phyloP scores from a whole-genome alignment of 306 rosid species.

The Senna siamea region DNA sequence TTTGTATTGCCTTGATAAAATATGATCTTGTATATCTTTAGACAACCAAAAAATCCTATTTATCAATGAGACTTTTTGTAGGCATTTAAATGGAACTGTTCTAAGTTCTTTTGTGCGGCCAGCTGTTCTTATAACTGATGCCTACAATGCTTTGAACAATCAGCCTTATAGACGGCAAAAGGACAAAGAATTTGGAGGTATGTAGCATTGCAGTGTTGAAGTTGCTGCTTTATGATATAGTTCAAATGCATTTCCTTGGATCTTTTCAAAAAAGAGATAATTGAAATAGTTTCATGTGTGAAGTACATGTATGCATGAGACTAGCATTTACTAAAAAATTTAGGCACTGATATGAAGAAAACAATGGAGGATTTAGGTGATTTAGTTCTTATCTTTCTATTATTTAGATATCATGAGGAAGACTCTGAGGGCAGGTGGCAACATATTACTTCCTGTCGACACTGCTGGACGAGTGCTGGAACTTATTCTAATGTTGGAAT shows the following conservation, averaged over 20 bases:
- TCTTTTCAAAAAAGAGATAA: background rate
- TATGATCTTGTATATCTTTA: conserved; percentile 22
- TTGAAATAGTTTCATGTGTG: background rate
- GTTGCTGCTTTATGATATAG: background rate
- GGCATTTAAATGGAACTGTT: conserved; percentile 96
- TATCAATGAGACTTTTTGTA: conserved; percentile 53
- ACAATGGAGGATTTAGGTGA: conserved; percentile 12
- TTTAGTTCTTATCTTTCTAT: conserved; percentile 37
- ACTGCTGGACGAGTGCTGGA: conserved; percentile 91
- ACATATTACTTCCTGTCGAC: conserved; percentile 87
- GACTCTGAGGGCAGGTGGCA: conserved; percentile 87
- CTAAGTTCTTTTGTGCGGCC: conserved; percentile 87
- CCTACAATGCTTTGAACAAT: conserved; percentile 95
- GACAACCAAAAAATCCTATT: conserved; percentile 36
- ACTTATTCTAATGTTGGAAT: conserved; percentile 82
- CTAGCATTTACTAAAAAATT: conserved; percentile 21
- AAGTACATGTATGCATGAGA: background rate
- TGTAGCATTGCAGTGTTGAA: conserved; percentile 33
- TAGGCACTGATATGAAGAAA: conserved; percentile 28
- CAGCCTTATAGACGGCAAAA: conserved; percentile 93
- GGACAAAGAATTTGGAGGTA: conserved; percentile 97
- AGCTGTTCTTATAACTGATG: conserved; percentile 97
- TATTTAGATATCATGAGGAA: conserved; percentile 75
- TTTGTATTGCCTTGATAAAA: background rate
- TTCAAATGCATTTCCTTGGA: conserved; percentile 17